phyloP scores from a whole-genome alignment of 2,329 filamentous ascomycete species.

The Xylariaceae sp. region DNA sequence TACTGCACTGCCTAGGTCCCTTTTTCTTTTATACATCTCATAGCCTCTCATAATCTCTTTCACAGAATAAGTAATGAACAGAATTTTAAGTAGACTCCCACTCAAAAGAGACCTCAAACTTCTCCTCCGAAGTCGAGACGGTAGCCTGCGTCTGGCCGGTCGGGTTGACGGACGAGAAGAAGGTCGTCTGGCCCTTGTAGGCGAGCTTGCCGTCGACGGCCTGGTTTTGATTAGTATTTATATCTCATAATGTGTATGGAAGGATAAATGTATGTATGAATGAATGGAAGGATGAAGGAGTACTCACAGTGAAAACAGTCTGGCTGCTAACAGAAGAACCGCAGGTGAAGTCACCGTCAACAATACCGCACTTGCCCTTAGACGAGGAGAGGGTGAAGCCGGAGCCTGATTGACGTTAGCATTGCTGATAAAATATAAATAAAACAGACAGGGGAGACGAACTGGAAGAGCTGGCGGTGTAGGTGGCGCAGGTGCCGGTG shows the following conservation, averaged over 20 bases:
- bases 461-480: conserved; percentile 45
- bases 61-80: too few relatives aligned
- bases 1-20: too few relatives aligned
- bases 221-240: conserved; percentile 2
- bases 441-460: background rate
- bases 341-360: conserved; percentile 50
- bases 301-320: conserved; percentile 20
- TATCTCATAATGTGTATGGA: background rate
- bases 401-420: conserved; percentile 20
- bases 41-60: too few relatives aligned
- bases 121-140: conserved; percentile 20
- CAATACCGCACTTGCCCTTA: conserved; percentile 55
- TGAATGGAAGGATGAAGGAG: too few relatives aligned
- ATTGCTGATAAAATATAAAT: background rate
- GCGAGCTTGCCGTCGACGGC: conserved; percentile 19
- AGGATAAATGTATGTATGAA: too few relatives aligned
- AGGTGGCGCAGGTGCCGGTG: conserved; percentile 62
- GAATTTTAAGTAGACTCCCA: conserved; percentile 14
- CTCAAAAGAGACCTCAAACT: conserved; percentile 21
- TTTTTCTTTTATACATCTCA: too few relatives aligned
- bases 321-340: conserved; percentile 39
- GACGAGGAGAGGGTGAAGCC: conserved; percentile 54
- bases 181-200: conserved; percentile 16
- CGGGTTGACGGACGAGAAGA: conserved; percentile 22
- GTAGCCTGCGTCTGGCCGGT: conserved; percentile 23